These are phyloP conservation scores for Neurospora tetraspora DNA, from an alignment of 495 filamentous ascomycete genomes.

Conservation along the genomic window DNA sequence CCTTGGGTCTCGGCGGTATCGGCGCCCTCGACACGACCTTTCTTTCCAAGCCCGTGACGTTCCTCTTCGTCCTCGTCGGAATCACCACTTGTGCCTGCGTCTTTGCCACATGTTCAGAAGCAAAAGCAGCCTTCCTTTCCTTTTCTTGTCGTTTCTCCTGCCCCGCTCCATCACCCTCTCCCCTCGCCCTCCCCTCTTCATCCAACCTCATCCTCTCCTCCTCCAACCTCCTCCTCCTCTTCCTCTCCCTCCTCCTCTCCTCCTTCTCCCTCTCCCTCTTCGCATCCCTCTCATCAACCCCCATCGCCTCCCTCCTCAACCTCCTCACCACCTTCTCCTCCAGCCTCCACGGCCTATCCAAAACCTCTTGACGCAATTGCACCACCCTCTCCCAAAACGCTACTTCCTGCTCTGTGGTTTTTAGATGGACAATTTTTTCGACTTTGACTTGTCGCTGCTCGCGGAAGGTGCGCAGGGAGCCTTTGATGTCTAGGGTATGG, in stretches of 20 bases:
- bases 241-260: slow-evolving; percentile 2
- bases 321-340: slow-evolving; percentile 40
- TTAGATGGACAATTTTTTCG: slow-evolving; percentile 51
- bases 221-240: neutral
- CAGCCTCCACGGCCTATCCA: slow-evolving; percentile 61
- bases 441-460: slow-evolving; percentile 54
- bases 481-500: slow-evolving; percentile 66
- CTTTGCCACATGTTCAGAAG: neutral
- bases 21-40: neutral
- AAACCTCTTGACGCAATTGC: slow-evolving; percentile 51
- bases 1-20: neutral
- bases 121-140: neutral
- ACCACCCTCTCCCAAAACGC: slow-evolving; percentile 60
- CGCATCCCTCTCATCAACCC: slow-evolving; percentile 26
- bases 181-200: neutral
- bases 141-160: neutral
- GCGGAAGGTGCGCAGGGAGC: slow-evolving; percentile 55
- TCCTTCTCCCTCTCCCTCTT: slow-evolving; percentile 5
- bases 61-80: neutral
- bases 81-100: neutral
- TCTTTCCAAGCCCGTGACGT: neutral
- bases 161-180: too few relatives aligned
- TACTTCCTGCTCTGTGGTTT: slow-evolving; percentile 66
- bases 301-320: slow-evolving; percentile 42
- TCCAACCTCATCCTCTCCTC: neutral